phyloP scores from a whole-genome alignment of 2,329 filamentous ascomycete genomes.

The Diplodia mutila region DNA sequence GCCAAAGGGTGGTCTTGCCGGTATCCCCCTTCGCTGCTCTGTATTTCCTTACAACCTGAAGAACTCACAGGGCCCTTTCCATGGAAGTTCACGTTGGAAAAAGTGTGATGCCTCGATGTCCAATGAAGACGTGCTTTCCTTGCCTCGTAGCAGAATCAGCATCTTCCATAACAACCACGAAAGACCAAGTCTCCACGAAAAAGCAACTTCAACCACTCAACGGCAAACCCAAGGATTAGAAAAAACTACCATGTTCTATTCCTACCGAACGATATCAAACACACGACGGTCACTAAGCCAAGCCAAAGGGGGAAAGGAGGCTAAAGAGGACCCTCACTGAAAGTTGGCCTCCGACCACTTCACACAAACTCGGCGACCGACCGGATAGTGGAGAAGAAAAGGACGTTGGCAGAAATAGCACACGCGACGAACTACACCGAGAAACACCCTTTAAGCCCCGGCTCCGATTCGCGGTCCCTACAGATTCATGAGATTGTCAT shows the following conservation, averaged over 20 bases:
- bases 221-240: background rate
- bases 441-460: background rate
- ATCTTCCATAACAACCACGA: background rate
- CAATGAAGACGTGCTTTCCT: no score
- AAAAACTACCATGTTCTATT: background rate
- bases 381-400: background rate
- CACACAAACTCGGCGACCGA: background rate
- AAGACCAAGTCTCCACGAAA: background rate
- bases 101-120: no score
- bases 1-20: no score
- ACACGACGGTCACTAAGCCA: background rate
- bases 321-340: background rate
- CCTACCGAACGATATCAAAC: background rate
- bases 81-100: no score
- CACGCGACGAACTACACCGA: background rate
- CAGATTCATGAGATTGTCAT: background rate
- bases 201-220: background rate
- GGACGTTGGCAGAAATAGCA: background rate
- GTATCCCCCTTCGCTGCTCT: no score
- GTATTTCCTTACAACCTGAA: no score
- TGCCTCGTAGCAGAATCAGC: no score
- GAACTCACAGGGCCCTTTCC: no score
- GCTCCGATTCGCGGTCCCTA: background rate
- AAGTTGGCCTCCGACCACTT: background rate
- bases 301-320: background rate